phyloP scores from a whole-genome alignment of 1,139 yeast species.

The Taphrina communis region DNA sequence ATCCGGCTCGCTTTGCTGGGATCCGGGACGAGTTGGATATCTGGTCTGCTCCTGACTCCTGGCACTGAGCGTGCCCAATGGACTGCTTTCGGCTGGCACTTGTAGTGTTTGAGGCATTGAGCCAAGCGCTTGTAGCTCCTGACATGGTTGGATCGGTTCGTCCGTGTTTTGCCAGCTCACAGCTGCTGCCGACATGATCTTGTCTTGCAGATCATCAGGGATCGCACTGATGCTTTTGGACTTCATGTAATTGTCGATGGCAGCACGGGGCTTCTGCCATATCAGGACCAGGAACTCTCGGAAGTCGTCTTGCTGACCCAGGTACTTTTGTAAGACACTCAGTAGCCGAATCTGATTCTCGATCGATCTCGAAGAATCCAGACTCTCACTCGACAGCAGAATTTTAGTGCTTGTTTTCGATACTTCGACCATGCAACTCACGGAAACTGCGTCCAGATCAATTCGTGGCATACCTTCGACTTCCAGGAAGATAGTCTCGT shows the following conservation, averaged over 20 bases:
- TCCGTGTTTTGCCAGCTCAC: neutral
- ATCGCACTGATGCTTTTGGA: neutral
- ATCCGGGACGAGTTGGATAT: neutral
- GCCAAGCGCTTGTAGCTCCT: neutral
- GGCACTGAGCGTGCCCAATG: neutral
- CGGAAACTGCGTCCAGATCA: neutral
- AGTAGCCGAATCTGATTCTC: conserved; percentile 6
- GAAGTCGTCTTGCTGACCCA: neutral
- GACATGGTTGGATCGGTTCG: neutral
- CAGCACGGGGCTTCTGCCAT: conserved; percentile 10
- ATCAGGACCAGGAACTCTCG: conserved; percentile 8
- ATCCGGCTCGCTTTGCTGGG: neutral
- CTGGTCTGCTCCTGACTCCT: neutral
- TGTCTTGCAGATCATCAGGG: neutral
- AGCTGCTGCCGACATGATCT: too few relatives aligned
- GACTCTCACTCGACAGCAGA: neutral
- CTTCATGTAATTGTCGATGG: conserved; percentile 10
- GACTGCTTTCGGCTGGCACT: neutral
- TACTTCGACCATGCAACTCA: conserved; percentile 10
- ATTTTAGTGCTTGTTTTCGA: neutral
- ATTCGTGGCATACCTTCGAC: neutral
- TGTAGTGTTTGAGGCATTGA: neutral
- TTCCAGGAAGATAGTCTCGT: neutral
- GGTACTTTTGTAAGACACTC: neutral
- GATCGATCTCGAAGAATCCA: neutral